These are phyloP conservation scores for Benincasa hispida DNA, from an alignment of 306 rosid genomes.

Conservation along the genomic window DNA sequence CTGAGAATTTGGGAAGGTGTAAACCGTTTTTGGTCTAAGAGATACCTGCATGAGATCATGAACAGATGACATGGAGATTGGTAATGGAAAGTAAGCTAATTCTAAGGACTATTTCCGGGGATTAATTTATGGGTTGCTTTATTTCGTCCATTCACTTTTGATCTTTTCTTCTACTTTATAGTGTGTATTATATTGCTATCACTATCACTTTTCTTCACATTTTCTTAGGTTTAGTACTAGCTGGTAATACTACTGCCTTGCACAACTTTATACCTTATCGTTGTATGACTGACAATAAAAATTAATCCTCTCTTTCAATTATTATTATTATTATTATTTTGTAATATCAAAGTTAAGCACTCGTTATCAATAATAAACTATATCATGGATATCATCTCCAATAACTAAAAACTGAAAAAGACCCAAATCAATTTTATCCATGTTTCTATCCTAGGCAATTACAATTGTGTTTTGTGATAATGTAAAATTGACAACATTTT, in stretches of 20 bases:
- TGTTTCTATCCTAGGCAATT: not conserved
- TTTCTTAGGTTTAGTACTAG: not conserved
- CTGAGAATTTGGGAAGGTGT: not conserved
- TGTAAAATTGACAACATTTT: not conserved
- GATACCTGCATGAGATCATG: not conserved
- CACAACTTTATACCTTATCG: not conserved
- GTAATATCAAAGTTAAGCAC: not conserved
- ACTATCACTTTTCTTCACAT: not conserved
- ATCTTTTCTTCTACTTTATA: not conserved
- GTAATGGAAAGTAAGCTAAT: not conserved
- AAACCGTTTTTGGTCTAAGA: not conserved
- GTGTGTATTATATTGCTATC: not conserved
- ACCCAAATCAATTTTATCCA: not conserved
- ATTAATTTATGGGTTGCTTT: not conserved
- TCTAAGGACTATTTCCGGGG: not conserved
- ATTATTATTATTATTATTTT: too few relatives aligned
- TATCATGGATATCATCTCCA: not conserved
- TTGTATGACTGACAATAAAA: not conserved
- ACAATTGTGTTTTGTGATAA: not conserved
- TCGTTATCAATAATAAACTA: not conserved
- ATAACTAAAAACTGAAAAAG: not conserved
- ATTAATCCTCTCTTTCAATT: not conserved
- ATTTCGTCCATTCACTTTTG: not conserved
- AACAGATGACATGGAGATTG: not conserved
- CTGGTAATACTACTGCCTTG: not conserved